Base-by-base conservation (phyloP, 1,139 yeast species). In the Debaryomyces robertsiae region DNA sequence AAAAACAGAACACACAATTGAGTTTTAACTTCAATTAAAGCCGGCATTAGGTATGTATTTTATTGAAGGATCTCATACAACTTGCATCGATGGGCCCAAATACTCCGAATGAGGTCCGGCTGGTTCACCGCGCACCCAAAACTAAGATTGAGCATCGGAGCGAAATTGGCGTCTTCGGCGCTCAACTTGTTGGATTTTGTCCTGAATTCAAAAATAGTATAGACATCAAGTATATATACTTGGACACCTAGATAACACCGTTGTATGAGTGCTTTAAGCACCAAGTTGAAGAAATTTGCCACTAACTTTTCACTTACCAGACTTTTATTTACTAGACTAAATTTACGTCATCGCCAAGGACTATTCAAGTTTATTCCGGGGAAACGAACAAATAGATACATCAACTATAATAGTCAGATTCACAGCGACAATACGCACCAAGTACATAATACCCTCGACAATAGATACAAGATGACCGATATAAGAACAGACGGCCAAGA, bases 401-500 rank as follows among this genome's bases (percentile, higher is more conserved):
- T 33, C 16, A 27, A 31, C 25, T 15, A 17, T 32, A 32, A 38
- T 32, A 27, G 41, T 30, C 25, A 30, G 32, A 17, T 18, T 18
- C 22, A 24, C 10, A 39, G 25, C 27, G 17, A 33, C 30, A 18
- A 33, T 30, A 33, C 19, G 30, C 25, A 33, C 30, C 24, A 25
- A 25, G 23, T 16, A 33, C 24, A 33, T 18, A 25, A 33, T 33
- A 33, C 36, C 29, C 10, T 33, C 17, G 23, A 24, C 28, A 35
- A 35, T 29, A 35, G 25, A 35, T 35, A 18, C 28, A 35, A 22
- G 19, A 39, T 39, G 42, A 19, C 38, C 5, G 34, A 34, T 31
- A 16, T 29, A 34, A 33, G 31, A 30, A 27, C 19, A 9, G 41
- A 36, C 14, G 33, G 17, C n/a, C 40, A 33, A 28, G 69, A 69